A percentile compares a stretch with the other conserved stretches of the same genome.
phyloP scores from a whole-genome alignment of 371 early-diverging fungal species.

The Parasitella parasitica region DNA sequence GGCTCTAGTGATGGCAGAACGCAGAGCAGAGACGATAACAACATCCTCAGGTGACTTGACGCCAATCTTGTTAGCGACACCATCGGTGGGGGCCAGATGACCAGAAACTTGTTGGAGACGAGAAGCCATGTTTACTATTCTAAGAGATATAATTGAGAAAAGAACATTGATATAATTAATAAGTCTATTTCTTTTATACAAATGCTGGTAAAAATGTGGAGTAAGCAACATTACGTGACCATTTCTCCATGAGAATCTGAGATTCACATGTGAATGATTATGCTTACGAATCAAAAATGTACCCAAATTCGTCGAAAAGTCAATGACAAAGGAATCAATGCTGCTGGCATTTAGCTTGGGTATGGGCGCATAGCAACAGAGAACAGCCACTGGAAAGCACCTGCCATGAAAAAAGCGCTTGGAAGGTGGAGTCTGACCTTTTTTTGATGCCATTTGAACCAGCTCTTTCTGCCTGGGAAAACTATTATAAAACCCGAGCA shows the following conservation, averaged over 20 bases:
- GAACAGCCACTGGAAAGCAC: not conserved
- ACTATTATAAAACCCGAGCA: not conserved
- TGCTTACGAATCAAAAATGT: conserved; percentile 22
- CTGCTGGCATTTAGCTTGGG: not conserved
- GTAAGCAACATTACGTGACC: conserved; percentile 18
- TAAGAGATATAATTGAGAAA: not conserved
- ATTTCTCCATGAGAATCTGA: conserved; percentile 14
- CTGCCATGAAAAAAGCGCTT: not conserved
- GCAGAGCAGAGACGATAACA: conserved; percentile 84
- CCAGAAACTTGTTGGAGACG: conserved; percentile 74
- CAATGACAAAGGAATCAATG: not conserved
- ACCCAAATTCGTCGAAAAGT: not conserved
- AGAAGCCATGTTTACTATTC: conserved; percentile 47
- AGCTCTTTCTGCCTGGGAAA: not conserved
- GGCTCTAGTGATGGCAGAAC: conserved; percentile 91
- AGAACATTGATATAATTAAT: not conserved
- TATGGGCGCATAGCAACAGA: too few relatives aligned
- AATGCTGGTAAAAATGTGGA: conserved; percentile 14
- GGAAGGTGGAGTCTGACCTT: too few relatives aligned
- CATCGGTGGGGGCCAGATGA: conserved; percentile 62
- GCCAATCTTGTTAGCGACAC: conserved; percentile 65
- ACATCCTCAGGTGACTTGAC: conserved; percentile 84
- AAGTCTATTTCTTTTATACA: not conserved
- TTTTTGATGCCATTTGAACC: not conserved
- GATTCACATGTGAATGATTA: conserved; percentile 16